These are phyloP conservation scores for Melocanna baccifera DNA, from an alignment of 176 grass and related monocot species.

Conservation along the genomic window DNA sequence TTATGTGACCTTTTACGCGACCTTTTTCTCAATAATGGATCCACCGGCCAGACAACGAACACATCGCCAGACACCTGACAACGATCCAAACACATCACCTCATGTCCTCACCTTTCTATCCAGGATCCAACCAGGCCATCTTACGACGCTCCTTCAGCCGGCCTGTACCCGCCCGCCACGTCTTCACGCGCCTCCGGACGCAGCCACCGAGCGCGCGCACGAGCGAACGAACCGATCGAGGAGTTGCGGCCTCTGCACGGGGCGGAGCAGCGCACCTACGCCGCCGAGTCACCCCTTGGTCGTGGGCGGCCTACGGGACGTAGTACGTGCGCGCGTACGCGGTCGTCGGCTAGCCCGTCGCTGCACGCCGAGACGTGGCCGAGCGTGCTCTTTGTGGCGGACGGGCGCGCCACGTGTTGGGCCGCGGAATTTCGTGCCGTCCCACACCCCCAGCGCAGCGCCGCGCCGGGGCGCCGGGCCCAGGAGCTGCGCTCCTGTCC, in stretches of 20 bases:
- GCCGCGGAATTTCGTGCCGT: neutral
- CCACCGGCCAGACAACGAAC: slow-evolving; percentile 19
- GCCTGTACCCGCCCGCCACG: neutral
- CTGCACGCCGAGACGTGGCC: slow-evolving; percentile 9
- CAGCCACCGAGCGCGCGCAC: slow-evolving; percentile 22
- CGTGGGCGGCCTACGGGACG: neutral
- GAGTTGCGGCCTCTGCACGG: neutral
- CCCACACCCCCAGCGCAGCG: neutral
- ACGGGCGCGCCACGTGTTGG: slow-evolving; percentile 20
- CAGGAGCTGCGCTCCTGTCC: too few species aligned
- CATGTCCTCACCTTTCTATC: neutral
- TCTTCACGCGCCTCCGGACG: neutral
- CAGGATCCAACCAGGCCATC: neutral
- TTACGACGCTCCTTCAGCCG: neutral
- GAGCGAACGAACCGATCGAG: neutral
- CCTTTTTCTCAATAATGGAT: neutral
- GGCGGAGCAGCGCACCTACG: slow-evolving; percentile 8
- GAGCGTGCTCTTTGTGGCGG: neutral
- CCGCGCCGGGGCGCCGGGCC: too few species aligned
- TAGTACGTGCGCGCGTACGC: neutral
- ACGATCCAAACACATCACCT: neutral
- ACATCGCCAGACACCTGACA: neutral
- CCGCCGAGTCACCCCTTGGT: neutral
- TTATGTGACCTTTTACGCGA: neutral
- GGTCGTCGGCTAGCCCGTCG: slow-evolving; percentile 19